Base-by-base conservation (phyloP, 257 asterid species). In the Solanum piurae region DNA sequence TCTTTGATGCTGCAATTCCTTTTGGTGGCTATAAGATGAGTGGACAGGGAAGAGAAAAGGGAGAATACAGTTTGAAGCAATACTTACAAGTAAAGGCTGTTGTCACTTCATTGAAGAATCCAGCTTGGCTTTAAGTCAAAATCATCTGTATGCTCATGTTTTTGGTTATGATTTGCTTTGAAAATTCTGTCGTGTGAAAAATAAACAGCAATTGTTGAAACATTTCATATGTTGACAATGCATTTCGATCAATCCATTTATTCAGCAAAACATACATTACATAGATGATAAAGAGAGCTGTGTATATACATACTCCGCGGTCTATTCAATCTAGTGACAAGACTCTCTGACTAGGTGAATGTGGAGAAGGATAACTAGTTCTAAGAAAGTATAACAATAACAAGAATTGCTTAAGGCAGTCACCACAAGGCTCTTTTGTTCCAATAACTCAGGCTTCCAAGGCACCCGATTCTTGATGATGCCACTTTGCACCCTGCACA, bases 11-110 rank as follows among this genome's bases (percentile, higher is more conserved):
- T 62, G 89, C 99, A 29, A 97, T 97, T 62, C 99, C 99, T 31
- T 94, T 95, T 66, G 99, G 99, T 80, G 99, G 99, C 21, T 97
- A 97, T 88, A 97, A 97, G 93, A 95, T 95, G 99, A 97, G 98
- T 73, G 99, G 99, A 25, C 92, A 93, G 6, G 99, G 99, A 38
- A 91, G 99, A 92, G 98, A 97, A 77, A 97, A 95, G 90, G 98
- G 99, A 25, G 98, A 93, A 86, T 95, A 95, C 94, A 91, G 99
- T 90, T 95, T 95, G 86, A 95, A 95, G 95, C 95, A 93, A 71
- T 95, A 97, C 95, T 90, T 95, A 92, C 98, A 95, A 90, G 99
- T 95, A 86, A 97, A 97, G 89, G 99, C 99, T 11, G 96, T 97
- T 18, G 98, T 97, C 40, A 94, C 96, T 36, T 68, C 98, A 40